Percentiles rank a stretch among this genome's conserved stretches.
Evolutionary conservation across 2,329 filamentous ascomycete species (phyloP).

Genomic region (Colletotrichum tanaceti): DNA sequence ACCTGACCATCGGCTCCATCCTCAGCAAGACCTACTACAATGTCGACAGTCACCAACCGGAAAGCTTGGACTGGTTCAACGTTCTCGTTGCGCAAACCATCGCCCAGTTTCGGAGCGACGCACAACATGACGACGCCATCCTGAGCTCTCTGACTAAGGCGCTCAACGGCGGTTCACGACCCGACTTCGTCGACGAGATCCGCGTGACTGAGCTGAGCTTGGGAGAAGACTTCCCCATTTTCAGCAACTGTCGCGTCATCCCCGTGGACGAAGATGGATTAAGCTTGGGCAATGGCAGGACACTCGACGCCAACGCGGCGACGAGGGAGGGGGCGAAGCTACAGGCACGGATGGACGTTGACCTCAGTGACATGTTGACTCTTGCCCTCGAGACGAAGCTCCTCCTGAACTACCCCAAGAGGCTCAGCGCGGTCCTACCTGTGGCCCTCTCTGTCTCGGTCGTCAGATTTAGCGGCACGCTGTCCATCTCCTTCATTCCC

Average conservation of each 20-base stretch:
- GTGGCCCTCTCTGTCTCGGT: constrained; percentile 93
- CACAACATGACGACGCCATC: constrained; percentile 90
- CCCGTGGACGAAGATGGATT: constrained; percentile 85
- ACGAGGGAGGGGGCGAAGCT: constrained; percentile 77
- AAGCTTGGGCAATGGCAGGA: constrained; percentile 62
- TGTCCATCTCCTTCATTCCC: constrained; percentile 93
- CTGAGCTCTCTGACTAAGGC: constrained; percentile 85
- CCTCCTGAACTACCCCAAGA: constrained; percentile 93
- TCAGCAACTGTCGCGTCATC: constrained; percentile 97
- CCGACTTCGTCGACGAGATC: constrained; percentile 93
- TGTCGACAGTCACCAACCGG: constrained; percentile 92
- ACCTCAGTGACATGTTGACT: constrained; percentile 95
- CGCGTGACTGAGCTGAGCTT: constrained; percentile 92
- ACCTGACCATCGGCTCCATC: constrained; percentile 91
- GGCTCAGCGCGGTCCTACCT: constrained; percentile 86
- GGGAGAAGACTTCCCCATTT: constrained; percentile 97
- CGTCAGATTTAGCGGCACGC: constrained; percentile 91
- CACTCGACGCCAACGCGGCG: constrained; percentile 64
- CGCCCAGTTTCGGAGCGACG: constrained; percentile 92
- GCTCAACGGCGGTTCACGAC: constrained; percentile 86
- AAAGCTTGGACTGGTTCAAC: constrained; percentile 99
- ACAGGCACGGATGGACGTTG: constrained; percentile 96
- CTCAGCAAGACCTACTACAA: constrained; percentile 98
- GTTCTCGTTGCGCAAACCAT: constrained; percentile 96
- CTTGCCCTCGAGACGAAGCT: constrained; percentile 94